Evolutionary conservation across 495 filamentous ascomycete genomes (phyloP), one percentile per base, ranked within the genome.

Genomic region (Hypoxylon cercidicola): DNA sequence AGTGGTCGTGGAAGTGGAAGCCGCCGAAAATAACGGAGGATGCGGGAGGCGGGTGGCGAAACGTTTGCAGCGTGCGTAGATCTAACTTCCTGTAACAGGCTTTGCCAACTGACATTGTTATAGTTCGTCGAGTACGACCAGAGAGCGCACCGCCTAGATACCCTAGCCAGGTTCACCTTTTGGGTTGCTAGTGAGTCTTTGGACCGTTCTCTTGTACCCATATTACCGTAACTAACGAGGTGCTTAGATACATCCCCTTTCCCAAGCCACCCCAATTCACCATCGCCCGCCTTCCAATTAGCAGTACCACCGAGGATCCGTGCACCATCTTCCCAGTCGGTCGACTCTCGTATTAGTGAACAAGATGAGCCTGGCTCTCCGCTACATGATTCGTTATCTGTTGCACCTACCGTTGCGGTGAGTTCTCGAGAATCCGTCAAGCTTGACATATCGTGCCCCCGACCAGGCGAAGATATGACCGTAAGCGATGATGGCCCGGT

Each of bases 1-100:
- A 95, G 28, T 99, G 94, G 92, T 87, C 88, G 16, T 99, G 95
- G 95, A 92, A 85, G 80, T 99, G 95, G 95, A 91, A 90, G 66
- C 93, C 95, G 12, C 95, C 95, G 13, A 97, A 92, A 79, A 44
- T 79, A 19, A 76, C 74, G 28, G 95, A 97, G 69, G 95, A 97
- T 70, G 88, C 87, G 65, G 93, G 89, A 40, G 92, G 91, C 37
- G 95, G 95, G 20, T 98, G 95, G 95, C 90, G 91, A 69, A 98
- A 93, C 68, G 89, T 87, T 70, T 98, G 95, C 82, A 97, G 93
- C 69, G 89, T 90, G 77, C 45, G 82, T 76, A 30, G n/a, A 45
- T 49, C 21, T 37, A 18, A 13, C 6, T 5, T 18, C 32, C 40
- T 18, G 54, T 39, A 40, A 35, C n/a, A 37, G 34, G 45, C 15